Conservation (phyloP, 1,284 basidiomycete species). For the Fomitopsis betulina region DNA sequence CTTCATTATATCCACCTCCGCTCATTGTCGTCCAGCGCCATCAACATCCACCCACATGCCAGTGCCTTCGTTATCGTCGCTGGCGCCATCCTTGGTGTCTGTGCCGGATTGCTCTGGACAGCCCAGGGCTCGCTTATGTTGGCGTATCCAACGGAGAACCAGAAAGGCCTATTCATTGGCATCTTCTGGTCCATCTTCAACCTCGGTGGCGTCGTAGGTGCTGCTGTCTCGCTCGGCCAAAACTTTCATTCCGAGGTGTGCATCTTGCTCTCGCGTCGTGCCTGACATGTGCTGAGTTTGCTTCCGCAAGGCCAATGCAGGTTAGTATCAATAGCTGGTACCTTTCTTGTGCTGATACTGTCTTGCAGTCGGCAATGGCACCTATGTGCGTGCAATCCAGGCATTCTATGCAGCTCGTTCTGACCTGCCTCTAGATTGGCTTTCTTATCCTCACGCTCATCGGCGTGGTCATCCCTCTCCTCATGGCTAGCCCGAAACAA, state of each 20-base stretch:
- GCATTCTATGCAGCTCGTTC: neutral
- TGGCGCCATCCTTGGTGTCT: slow-evolving; percentile 79
- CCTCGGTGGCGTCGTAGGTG: slow-evolving; percentile 59
- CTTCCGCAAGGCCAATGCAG: slow-evolving; percentile 24
- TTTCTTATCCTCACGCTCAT: slow-evolving; percentile 67
- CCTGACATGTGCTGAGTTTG: neutral
- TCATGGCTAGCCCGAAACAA: slow-evolving; percentile 65
- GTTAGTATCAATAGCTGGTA: slow-evolving; percentile 16
- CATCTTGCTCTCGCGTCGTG: neutral
- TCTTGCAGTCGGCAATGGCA: slow-evolving; percentile 47
- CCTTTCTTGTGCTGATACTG: slow-evolving; percentile 2
- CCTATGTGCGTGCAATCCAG: slow-evolving; percentile 40
- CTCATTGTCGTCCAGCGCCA: slow-evolving; percentile 36
- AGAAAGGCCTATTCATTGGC: slow-evolving; percentile 78
- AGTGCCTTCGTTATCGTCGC: slow-evolving; percentile 68
- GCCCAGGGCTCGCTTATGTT: slow-evolving; percentile 84
- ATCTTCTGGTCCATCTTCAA: slow-evolving; percentile 73
- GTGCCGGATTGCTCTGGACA: slow-evolving; percentile 84
- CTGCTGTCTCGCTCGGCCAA: slow-evolving; percentile 51
- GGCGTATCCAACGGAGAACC: slow-evolving; percentile 70
- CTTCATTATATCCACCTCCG: neutral
- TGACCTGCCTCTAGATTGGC: slow-evolving; percentile 47
- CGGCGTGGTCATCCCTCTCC: slow-evolving; percentile 56
- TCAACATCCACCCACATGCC: slow-evolving; percentile 61
- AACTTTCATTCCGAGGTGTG: slow-evolving; percentile 40